These are phyloP conservation scores for Microsporum ferrugineum DNA, from an alignment of 2,329 filamentous ascomycete species.

Conservation along the genomic window DNA sequence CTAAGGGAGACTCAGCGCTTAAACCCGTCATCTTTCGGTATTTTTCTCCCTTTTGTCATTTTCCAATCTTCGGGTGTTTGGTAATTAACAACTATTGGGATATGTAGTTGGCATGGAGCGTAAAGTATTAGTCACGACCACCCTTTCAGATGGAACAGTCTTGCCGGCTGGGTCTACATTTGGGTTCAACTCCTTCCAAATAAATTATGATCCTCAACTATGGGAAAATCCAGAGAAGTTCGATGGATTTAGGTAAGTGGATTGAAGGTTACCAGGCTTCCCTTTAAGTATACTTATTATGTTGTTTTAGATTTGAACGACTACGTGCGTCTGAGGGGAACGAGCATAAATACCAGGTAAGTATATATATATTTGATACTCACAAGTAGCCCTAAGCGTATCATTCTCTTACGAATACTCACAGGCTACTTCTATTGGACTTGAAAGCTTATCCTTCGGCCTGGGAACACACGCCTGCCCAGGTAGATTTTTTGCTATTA, in stretches of 20 bases:
- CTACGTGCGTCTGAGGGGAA: not conserved
- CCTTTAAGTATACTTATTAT: not conserved
- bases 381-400: not conserved
- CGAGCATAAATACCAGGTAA: not conserved
- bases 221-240: not conserved
- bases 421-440: not conserved
- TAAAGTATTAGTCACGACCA: not conserved
- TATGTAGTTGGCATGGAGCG: constrained; percentile 11
- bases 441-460: constrained; percentile 19
- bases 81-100: not conserved
- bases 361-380: not conserved
- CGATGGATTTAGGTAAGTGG: not conserved
- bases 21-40: constrained; percentile 15
- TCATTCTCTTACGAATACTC: not conserved
- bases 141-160: not conserved
- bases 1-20: constrained; percentile 32
- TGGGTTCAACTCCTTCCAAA: not conserved
- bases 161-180: not conserved
- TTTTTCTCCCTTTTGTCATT: not conserved
- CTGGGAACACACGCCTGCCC: constrained; percentile 25
- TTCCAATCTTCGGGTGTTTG: not conserved
- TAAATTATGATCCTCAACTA: not conserved
- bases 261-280: not conserved
- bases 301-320: not conserved
- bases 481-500: constrained; percentile 26